Percentiles rank a stretch among this genome's conserved stretches.
phyloP scores from a whole-genome alignment of 202 grass and related monocot genomes.

The Setaria italica region DNA sequence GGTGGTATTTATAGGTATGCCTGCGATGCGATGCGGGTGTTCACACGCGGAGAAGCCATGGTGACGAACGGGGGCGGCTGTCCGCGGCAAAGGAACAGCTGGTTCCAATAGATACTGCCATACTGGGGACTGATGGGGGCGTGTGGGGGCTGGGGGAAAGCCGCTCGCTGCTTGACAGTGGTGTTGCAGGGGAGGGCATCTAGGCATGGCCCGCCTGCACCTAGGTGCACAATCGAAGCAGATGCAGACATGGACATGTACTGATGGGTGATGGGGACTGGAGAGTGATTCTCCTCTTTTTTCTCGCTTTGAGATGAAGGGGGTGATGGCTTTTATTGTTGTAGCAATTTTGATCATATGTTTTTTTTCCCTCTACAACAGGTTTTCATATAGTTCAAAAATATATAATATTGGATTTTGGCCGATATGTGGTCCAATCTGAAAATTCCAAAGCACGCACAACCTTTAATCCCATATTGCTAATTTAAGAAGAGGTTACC shows the following conservation, averaged over 20 bases:
- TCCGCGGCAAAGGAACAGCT: conserved; percentile 31
- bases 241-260: background rate
- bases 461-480: no score
- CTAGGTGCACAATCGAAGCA: background rate
- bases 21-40: background rate
- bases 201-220: background rate
- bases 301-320: background rate
- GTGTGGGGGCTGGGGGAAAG: background rate
- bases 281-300: background rate
- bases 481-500: no score
- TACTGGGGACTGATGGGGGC: background rate
- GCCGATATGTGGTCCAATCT: no score
- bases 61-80: background rate
- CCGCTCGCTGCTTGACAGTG: background rate
- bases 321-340: no score
- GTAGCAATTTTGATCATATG: no score
- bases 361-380: no score
- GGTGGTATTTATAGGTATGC: conserved; percentile 47
- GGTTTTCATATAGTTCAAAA: no score
- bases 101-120: background rate
- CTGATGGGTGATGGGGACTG: background rate
- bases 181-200: background rate
- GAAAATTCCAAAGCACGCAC: no score
- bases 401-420: no score
- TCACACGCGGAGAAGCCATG: conserved; percentile 29